These are phyloP conservation scores for Sporothrix pseudoabietina DNA, from an alignment of 2,329 filamentous ascomycete species.

Conservation along the genomic window DNA sequence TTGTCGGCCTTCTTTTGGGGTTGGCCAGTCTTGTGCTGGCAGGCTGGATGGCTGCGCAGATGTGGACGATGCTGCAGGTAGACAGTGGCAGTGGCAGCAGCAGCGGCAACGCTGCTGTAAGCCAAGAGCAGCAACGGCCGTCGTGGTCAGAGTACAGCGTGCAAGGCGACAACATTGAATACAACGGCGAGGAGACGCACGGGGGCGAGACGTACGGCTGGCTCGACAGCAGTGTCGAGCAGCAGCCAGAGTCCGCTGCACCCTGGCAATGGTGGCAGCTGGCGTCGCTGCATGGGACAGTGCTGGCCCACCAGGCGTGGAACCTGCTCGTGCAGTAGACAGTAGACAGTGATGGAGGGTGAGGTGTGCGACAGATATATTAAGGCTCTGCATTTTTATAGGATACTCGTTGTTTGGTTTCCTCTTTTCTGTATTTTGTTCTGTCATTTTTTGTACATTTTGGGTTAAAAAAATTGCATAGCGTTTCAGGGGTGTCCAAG, in stretches of 20 bases:
- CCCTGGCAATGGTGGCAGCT: constrained; percentile 34
- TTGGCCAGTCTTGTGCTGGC: constrained; percentile 28
- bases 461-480: constrained; percentile 20
- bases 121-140: background rate
- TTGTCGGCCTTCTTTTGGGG: constrained; percentile 28
- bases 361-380: background rate
- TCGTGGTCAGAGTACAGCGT: background rate
- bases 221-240: background rate
- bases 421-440: background rate
- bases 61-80: constrained; percentile 22
- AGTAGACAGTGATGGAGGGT: background rate
- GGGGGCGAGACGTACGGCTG: background rate
- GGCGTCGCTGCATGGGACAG: constrained; percentile 31
- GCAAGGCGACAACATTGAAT: background rate
- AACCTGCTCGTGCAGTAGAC: constrained; percentile 21
- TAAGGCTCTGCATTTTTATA: background rate
- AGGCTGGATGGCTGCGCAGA: constrained; percentile 30
- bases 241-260: background rate
- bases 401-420: background rate
- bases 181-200: background rate
- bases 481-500: constrained; percentile 14
- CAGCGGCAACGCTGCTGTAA: background rate
- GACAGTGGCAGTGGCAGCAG: background rate
- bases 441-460: background rate
- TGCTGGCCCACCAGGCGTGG: constrained; percentile 32